Percentiles rank a stretch among this genome's conserved stretches.
These are phyloP conservation scores for Calocera cornea DNA, from an alignment of 768 basidiomycete species.

Conservation along the genomic window DNA sequence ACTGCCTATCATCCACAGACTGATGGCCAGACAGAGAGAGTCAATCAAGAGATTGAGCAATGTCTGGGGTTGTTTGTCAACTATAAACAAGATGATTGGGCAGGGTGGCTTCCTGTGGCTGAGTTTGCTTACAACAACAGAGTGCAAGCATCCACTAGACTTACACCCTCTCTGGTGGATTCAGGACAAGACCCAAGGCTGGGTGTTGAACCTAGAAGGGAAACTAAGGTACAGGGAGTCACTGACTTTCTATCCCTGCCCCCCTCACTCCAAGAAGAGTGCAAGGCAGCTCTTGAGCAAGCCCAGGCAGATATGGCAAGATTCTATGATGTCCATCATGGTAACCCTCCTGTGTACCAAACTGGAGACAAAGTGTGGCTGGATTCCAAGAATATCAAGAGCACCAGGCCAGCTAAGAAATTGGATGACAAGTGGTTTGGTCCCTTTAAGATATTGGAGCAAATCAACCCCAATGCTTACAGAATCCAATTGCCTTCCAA, in stretches of 20 bases:
- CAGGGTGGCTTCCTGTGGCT: conserved; percentile 21
- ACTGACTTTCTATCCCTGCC: neutral
- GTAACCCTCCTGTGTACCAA: neutral
- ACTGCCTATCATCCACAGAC: conserved; percentile 36
- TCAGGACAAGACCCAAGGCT: conserved; percentile 16
- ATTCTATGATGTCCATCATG: conserved; percentile 1
- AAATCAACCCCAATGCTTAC: conserved; percentile 11
- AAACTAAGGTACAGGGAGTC: neutral
- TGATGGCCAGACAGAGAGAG: conserved; percentile 31
- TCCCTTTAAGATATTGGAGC: conserved; percentile 12
- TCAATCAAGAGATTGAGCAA: conserved; percentile 31
- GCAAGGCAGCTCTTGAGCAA: neutral
- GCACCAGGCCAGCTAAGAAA: conserved; percentile 9
- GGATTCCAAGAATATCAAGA: conserved; percentile 6
- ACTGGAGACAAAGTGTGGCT: conserved; percentile 8
- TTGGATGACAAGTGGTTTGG: conserved; percentile 8
- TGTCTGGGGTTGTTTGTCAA: conserved; percentile 27
- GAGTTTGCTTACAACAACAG: conserved; percentile 28
- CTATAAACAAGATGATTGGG: conserved; percentile 28
- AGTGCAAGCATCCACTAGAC: conserved; percentile 19
- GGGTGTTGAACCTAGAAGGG: conserved; percentile 6
- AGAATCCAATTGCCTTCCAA: conserved; percentile 7
- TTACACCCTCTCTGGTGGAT: conserved; percentile 25
- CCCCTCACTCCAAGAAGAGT: neutral
- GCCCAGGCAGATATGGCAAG: conserved; percentile 7